Evolutionary conservation across 2,329 filamentous ascomycete species (phyloP).

Genomic region (Calonectria hongkongensis): DNA sequence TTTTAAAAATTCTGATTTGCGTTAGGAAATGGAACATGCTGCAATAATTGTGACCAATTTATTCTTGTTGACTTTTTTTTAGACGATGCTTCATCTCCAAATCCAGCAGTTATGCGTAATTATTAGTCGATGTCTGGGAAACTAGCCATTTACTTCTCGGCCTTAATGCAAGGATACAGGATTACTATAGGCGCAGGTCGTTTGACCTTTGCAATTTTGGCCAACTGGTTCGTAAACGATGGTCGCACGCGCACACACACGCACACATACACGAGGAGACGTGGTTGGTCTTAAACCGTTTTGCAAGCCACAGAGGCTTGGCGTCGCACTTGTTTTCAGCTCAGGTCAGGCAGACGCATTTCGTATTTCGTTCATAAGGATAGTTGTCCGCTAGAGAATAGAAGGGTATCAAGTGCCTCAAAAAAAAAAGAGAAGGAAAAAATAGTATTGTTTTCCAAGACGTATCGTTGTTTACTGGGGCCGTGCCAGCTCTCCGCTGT

Average conservation of each 20-base stretch:
- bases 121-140: background rate
- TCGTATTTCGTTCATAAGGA: background rate
- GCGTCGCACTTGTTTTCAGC: constrained; percentile 34
- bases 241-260: background rate
- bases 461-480: background rate
- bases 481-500: background rate
- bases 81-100: background rate
- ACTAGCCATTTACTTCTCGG: background rate
- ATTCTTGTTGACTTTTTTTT: background rate
- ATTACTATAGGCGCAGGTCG: too few species aligned
- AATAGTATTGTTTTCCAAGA: background rate
- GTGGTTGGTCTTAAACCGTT: constrained; percentile 27
- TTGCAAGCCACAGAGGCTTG: constrained; percentile 36
- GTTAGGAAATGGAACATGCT: too few species aligned
- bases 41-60: background rate
- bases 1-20: background rate
- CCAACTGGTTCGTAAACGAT: background rate
- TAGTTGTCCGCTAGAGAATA: background rate
- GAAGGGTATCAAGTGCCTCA: background rate
- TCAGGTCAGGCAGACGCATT: constrained; percentile 33
- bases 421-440: background rate
- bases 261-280: constrained; percentile 13
- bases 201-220: background rate
- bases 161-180: too few species aligned
- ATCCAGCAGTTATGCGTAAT: background rate